Evolutionary conservation across 345 rosid species (phyloP).

Genomic region (Dipteronia sinensis): DNA sequence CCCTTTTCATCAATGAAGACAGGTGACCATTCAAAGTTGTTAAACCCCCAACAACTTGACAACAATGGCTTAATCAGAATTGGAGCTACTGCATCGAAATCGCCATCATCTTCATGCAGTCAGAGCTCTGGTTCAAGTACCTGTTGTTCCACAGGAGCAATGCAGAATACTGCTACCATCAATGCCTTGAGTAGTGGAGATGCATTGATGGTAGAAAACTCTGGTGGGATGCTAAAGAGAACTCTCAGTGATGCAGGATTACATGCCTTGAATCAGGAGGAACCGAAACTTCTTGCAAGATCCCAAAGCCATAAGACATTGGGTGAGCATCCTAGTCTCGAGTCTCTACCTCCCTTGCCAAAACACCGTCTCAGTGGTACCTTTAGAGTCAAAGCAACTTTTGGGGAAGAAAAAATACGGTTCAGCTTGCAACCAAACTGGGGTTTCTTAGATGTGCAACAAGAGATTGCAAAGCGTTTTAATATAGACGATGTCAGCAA

Average conservation of each 20-base stretch:
- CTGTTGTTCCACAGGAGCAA: slow-evolving; percentile 64
- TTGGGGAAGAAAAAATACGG: slow-evolving; percentile 66
- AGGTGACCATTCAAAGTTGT: slow-evolving; percentile 32
- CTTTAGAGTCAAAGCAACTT: slow-evolving; percentile 62
- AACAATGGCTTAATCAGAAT: slow-evolving; percentile 34
- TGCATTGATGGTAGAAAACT: slow-evolving; percentile 32
- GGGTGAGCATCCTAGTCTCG: slow-evolving; percentile 41
- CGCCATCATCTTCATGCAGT: slow-evolving; percentile 72
- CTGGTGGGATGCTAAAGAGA: slow-evolving; percentile 47
- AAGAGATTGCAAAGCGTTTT: slow-evolving; percentile 63
- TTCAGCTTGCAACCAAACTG: slow-evolving; percentile 59
- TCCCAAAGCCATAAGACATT: slow-evolving; percentile 64
- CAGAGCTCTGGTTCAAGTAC: slow-evolving; percentile 80
- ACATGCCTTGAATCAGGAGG: slow-evolving; percentile 45
- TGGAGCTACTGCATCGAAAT: slow-evolving; percentile 51
- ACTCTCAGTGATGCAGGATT: slow-evolving; percentile 52
- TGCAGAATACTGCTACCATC: slow-evolving; percentile 37
- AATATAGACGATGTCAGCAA: slow-evolving; percentile 40
- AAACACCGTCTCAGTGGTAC: slow-evolving; percentile 17
- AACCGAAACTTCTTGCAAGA: slow-evolving; percentile 46
- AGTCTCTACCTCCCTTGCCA: slow-evolving; percentile 40
- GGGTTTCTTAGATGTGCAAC: slow-evolving; percentile 53
- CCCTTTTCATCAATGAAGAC: slow-evolving; percentile 38
- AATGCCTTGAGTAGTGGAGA: slow-evolving; percentile 31
- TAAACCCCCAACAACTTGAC: slow-evolving; percentile 41